Base-by-base conservation (phyloP, 768 basidiomycete species). In the Lanmaoa rubissima region DNA sequence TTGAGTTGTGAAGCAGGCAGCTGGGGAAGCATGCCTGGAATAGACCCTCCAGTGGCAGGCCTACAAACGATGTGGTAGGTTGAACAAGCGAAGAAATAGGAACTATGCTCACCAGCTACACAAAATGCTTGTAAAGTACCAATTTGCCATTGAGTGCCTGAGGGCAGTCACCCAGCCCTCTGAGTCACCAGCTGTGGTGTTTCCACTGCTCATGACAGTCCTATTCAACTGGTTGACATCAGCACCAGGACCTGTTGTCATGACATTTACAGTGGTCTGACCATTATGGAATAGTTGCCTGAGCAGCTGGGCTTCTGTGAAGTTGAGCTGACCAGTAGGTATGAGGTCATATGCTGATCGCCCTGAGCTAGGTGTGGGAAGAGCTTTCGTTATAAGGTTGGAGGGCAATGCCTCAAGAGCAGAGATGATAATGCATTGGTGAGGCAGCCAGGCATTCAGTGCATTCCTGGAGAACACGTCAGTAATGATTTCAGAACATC, bases 31-130 rank as follows among this genome's bases (percentile, higher is more conserved):
- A 93, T n/a, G 16, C 79, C 81, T 0, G 83, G 78, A 43, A 98
- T 89, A 4, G 85, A 85, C 7, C 95, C 95, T 35, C 95, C 95
- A 0, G 94, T 97, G 13, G 90, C 86, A 61, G 85, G 82, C 90
- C 90, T 90, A 47, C 5, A 14, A 44, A 46, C 42, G 9, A 11
- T 53, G 21, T n/a, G n/a, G n/a, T n/a, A n/a, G n/a, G n/a, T n/a
- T n/a, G n/a, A n/a, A n/a, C n/a, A n/a, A n/a, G n/a, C 3, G 21
- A 28, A 61, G 35, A 38, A 14, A n/a, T 2, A n/a, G 2, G 4
- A 12, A 6, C 5, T 2, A 5, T 11, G 11, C 81, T 63, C 59
- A 92, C 94, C 95, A 98, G 62, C 90, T 92, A 72, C 95, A 97
- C 59, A 96, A 79, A 1, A 84, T 84, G 60, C 91, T 88, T 26